These are phyloP conservation scores for Carex kokanica DNA, from an alignment of 176 grass and related monocot species.

Conservation along the genomic window DNA sequence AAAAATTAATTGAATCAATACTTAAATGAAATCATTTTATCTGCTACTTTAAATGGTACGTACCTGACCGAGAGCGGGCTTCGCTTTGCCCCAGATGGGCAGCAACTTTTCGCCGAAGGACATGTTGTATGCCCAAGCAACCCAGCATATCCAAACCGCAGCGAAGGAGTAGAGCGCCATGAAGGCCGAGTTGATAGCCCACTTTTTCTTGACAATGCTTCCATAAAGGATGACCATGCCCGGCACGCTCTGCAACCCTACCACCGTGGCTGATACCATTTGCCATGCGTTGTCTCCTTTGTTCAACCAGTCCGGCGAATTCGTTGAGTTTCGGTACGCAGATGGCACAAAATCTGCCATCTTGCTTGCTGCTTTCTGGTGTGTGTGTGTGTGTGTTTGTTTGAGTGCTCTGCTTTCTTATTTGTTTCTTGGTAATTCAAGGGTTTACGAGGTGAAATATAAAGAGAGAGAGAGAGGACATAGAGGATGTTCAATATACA, in stretches of 20 bases:
- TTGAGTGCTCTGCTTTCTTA: background rate
- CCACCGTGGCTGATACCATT: slow-evolving; percentile 68
- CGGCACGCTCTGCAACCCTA: slow-evolving; percentile 63
- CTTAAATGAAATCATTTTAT: background rate
- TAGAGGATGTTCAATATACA: background rate
- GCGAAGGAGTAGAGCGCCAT: slow-evolving; percentile 97
- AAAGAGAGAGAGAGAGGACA: background rate
- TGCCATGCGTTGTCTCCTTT: slow-evolving; percentile 93
- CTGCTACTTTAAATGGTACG: background rate
- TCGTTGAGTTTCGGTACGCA: slow-evolving; percentile 47
- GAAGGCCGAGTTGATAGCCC: slow-evolving; percentile 94
- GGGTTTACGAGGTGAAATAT: background rate
- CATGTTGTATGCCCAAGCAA: slow-evolving; percentile 80
- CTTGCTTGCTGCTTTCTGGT: background rate
- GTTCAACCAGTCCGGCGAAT: slow-evolving; percentile 60
- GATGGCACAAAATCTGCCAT: slow-evolving; percentile 30
- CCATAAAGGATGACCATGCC: slow-evolving; percentile 79
- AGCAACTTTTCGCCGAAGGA: slow-evolving; percentile 77
- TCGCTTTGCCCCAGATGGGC: slow-evolving; percentile 71
- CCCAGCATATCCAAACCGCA: slow-evolving; percentile 88
- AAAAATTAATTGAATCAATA: background rate
- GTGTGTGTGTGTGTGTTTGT: background rate
- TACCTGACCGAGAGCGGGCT: slow-evolving; percentile 49
- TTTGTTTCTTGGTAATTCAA: background rate
- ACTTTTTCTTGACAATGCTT: slow-evolving; percentile 94